Evolutionary conservation across 2,329 filamentous ascomycete species (phyloP), one percentile per base, ranked within the genome.

Genomic region (Penicillium sp.): DNA sequence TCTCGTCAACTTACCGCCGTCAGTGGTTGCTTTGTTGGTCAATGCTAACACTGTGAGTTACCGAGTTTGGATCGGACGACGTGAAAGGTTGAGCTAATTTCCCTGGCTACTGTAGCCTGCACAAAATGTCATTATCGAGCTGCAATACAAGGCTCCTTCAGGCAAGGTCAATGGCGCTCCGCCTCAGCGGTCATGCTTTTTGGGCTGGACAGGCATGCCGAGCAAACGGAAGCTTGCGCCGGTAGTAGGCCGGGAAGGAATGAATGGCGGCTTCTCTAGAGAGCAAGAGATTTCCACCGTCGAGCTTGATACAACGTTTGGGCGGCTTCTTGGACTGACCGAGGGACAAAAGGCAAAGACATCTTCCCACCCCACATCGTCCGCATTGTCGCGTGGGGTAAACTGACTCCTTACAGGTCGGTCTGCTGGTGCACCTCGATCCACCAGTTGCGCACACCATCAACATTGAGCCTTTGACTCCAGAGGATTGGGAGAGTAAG

Each of bases 161-260:
- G 73, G 78, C 67, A 79, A 74, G 44, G 64, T 68, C 42, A 73
- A 76, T 55, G 62, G 73, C 26, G 73, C 75, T 59, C 63, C 74
- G 35, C 66, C 75, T 44, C 80, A 82, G 58, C 81, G 79, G 62
- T 94, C 88, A 41, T 77, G 94, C 60, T 98, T 86, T 66, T 77
- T 95, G 50, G 93, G 93, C 67, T 98, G 93, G 93, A 96, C 93
- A 9, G 93, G 93, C 59, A 94, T 98, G 88, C 86, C 90, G 56
- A 96, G 90, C 75, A 94, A 90, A 77, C 83, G 88, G 63, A 86
- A 83, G 66, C 74, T 86, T 57, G 81, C 84, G 9, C 81, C 88
- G 0, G 78, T 90, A 27, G 82, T 93, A 27, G 79, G 81, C 48
- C 82, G 85, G 57, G 86, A 93, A 63, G 86, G 88, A 1, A 78